These are phyloP conservation scores for Castanea mollissima DNA, from an alignment of 306 rosid genomes.

Conservation along the genomic window DNA sequence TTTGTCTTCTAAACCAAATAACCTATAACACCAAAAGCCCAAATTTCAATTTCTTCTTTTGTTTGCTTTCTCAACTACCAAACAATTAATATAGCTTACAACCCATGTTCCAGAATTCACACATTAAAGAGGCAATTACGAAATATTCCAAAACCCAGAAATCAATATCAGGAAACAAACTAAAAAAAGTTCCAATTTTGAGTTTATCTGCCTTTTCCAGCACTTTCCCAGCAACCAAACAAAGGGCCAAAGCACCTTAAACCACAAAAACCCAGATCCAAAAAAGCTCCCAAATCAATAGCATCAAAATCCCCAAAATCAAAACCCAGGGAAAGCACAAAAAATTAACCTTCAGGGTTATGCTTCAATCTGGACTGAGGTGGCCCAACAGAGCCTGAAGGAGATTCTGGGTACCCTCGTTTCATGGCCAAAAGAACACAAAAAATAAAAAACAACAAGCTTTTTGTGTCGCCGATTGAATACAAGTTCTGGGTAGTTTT, in stretches of 20 bases:
- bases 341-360: constrained; percentile 74
- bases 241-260: constrained; percentile 16
- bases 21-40: constrained; percentile 2
- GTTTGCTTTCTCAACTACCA: constrained; percentile 9
- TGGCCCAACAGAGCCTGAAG: constrained; percentile 69
- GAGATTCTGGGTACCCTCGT: constrained; percentile 74
- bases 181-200: background rate
- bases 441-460: background rate
- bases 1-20: background rate
- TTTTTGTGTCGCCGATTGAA: background rate
- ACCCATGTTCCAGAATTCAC: constrained; percentile 3
- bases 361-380: constrained; percentile 76
- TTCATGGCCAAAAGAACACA: constrained; percentile 48
- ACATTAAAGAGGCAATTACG: background rate
- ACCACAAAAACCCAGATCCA: constrained; percentile 37
- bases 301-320: constrained; percentile 17
- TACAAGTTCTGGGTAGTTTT: background rate
- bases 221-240: constrained; percentile 26
- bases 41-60: constrained; percentile 1
- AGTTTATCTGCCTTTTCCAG: background rate
- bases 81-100: background rate
- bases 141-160: background rate
- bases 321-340: constrained; percentile 20
- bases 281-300: constrained; percentile 9
- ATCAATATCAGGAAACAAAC: background rate